phyloP scores from a whole-genome alignment of 129 eudicot species.

The Centella asiatica region DNA sequence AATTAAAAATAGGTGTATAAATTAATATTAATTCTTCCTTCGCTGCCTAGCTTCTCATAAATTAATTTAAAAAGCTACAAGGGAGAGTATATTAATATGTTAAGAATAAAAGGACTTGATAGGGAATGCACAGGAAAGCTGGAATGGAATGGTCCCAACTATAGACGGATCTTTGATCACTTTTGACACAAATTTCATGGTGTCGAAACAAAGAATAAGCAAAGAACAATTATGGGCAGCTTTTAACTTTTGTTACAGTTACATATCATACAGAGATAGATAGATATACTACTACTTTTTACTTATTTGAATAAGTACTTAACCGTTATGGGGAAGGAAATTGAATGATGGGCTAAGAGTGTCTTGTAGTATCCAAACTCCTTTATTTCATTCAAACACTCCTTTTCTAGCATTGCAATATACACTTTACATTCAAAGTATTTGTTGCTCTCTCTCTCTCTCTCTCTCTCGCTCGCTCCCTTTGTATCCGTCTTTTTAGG shows the following conservation, averaged over 20 bases:
- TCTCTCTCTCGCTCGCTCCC: too few relatives aligned
- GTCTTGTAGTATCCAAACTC: not conserved
- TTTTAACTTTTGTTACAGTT: conserved; percentile 28
- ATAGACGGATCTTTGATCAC: conserved; percentile 11
- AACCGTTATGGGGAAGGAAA: conserved; percentile 14
- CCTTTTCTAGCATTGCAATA: conserved; percentile 51
- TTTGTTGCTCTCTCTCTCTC: conserved; percentile 47
- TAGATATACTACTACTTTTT: too few relatives aligned
- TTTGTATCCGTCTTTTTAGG: conserved; percentile 53
- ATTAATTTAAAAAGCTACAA: too few relatives aligned
- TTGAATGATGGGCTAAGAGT: conserved; percentile 11
- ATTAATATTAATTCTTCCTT: too few relatives aligned
- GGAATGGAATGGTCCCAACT: not conserved
- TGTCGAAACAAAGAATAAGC: conserved; percentile 3
- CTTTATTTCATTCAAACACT: conserved; percentile 52
- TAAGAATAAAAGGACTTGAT: conserved; percentile 7
- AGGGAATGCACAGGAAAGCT: conserved; percentile 19
- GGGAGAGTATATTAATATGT: too few relatives aligned
- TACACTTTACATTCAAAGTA: conserved; percentile 55
- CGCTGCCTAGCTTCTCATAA: too few relatives aligned
- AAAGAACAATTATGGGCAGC: conserved; percentile 18
- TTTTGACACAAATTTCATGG: conserved; percentile 23
- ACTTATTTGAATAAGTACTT: not conserved
- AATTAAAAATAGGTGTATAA: too few relatives aligned
- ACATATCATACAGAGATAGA: too few relatives aligned